Percentiles rank a stretch among this genome's conserved stretches.
Conservation (phyloP, 768 basidiomycete species). For the Trametes coccinea region DNA sequence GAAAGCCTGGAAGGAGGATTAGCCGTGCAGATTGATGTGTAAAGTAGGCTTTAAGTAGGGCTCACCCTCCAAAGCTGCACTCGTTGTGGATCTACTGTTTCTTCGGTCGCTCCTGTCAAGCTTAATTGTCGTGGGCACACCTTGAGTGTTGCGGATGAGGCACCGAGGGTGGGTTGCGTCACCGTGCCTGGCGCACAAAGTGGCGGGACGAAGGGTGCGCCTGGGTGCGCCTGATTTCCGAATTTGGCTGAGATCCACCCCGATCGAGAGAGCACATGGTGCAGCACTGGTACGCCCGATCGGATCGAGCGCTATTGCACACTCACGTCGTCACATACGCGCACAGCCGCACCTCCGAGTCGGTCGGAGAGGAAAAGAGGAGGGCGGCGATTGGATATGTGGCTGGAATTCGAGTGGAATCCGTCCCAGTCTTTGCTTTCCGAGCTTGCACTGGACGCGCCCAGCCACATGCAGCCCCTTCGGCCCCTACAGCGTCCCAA, state of each 20-base stretch:
- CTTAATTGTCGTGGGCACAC: not conserved
- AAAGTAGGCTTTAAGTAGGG: no score
- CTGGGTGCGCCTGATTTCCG: not conserved
- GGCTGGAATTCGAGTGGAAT: not conserved
- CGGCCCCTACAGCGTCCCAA: not conserved
- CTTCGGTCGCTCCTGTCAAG: not conserved
- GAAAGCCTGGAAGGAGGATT: no score
- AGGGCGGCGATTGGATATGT: not conserved
- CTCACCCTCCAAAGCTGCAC: no score
- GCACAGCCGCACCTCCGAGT: not conserved
- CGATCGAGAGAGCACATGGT: constrained; percentile 12
- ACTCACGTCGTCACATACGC: not conserved
- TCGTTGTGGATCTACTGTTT: no score
- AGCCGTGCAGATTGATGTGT: no score
- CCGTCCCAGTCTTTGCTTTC: not conserved
- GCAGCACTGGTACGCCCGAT: not conserved
- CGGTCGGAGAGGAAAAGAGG: not conserved
- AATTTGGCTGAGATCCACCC: not conserved
- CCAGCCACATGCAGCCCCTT: not conserved
- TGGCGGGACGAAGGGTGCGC: not conserved
- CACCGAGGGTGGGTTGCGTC: not conserved
- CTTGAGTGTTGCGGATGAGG: not conserved
- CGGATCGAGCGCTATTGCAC: not conserved
- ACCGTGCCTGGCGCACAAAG: constrained; percentile 4
- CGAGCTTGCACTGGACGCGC: not conserved